Base-by-base conservation (phyloP, 257 asterid species). In the Capsicum rhomboideum region DNA sequence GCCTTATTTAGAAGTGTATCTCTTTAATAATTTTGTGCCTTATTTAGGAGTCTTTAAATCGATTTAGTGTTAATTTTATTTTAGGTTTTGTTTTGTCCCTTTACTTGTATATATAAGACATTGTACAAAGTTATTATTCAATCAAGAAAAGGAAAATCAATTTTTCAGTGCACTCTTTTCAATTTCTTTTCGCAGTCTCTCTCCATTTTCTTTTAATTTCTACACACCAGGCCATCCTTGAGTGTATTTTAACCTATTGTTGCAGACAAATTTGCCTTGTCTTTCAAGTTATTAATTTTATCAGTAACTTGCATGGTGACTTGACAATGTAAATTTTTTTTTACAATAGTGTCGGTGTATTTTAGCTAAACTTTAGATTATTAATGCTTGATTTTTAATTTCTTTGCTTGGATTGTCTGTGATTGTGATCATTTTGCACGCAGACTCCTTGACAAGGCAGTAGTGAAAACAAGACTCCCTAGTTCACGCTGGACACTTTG, bases 381-480 rank as follows among this genome's bases (percentile, higher is more conserved):
- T 66, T 29, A 6, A 67, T 31, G 49, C 21, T 63, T 31, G 23
- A 3, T 67, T 67, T 67, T 29, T 8, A 67, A 67, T 31, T 31
- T 67, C 7, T 16, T 16, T 67, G 1, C 23, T 31, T 67, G 23
- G 49, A 31, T 31, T 67, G 6, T 67, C 8, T 67, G 14, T 31
- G 49, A 67, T 34, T 68, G 50, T 3, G 52, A 17, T 68, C 12
- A 68, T 68, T 40, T 29, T 71, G 82, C 84, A 23, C 83, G 91
- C 68, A 93, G 97, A 75, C 0, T 82, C 21, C 97, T 93, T 4
- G 96, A 93, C 89, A 93, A 85, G 82, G 97, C 97, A 29, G 91
- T 95, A 0, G 95, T 93, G 52, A 83, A 63, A 75, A 86, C 67
- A 0, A 88, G 85, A 0, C n/a, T n/a, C n/a, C 78, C 69, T 14